phyloP scores from a whole-genome alignment of 2,329 filamentous ascomycete species.

The Didymella keratinophila region DNA sequence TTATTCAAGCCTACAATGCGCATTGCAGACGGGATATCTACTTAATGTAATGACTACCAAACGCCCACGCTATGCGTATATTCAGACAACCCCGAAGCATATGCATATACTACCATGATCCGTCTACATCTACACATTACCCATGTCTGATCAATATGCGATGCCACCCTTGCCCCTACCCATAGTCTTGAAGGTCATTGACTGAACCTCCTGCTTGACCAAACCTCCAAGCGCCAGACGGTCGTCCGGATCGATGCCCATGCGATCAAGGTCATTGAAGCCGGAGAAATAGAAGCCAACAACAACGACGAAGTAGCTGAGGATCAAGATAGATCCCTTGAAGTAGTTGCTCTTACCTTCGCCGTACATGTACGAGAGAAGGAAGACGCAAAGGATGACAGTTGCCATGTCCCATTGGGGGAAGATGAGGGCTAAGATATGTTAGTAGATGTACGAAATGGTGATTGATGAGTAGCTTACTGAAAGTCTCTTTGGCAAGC shows the following conservation, averaged over 20 bases:
- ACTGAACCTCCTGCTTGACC: conserved; percentile 40
- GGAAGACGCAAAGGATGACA: conserved; percentile 92
- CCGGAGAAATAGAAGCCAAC: conserved; percentile 89
- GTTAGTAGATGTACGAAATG: conserved; percentile 20
- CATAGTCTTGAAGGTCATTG: conserved; percentile 47
- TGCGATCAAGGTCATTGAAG: conserved; percentile 62
- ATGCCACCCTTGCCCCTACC: conserved; percentile 35
- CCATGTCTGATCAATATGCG: conserved; percentile 28
- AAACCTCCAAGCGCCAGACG: conserved; percentile 46
- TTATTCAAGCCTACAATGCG: neutral
- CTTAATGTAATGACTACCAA: neutral
- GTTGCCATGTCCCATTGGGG: conserved; percentile 99
- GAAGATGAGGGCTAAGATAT: conserved; percentile 76
- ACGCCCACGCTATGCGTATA: conserved; percentile 1
- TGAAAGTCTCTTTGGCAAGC: conserved; percentile 71
- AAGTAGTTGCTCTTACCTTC: conserved; percentile 99
- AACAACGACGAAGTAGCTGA: conserved; percentile 92
- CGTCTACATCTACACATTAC: neutral
- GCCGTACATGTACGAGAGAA: conserved; percentile 96
- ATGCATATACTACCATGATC: neutral
- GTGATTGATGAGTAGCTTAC: conserved; percentile 47
- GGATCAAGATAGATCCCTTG: conserved; percentile 93
- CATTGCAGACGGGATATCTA: neutral
- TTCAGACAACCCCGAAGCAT: neutral
- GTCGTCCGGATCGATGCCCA: conserved; percentile 47